Conservation (phyloP, 129 eudicot genomes). For the Chrysanthemum seticuspe region DNA sequence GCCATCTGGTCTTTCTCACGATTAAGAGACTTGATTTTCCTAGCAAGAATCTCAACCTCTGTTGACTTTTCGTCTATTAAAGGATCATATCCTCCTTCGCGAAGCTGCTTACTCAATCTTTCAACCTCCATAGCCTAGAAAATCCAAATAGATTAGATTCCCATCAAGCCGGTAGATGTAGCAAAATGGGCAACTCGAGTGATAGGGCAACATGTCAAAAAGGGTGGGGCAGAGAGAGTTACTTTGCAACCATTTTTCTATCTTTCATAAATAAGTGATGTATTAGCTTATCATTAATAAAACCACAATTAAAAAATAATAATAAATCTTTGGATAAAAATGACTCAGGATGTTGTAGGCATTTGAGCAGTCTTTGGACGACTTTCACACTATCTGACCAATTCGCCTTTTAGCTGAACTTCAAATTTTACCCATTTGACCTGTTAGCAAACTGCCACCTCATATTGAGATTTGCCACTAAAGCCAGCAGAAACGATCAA, state of each 20-base stretch:
- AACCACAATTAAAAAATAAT: neutral
- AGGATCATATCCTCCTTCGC: slow-evolving; percentile 47
- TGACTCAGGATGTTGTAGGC: neutral
- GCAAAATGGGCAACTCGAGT: neutral
- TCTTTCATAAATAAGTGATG: neutral
- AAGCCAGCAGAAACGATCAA: too few species aligned
- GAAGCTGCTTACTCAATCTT: slow-evolving; percentile 57
- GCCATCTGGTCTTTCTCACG: slow-evolving; percentile 51
- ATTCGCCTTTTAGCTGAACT: neutral
- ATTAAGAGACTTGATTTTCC: slow-evolving; percentile 43
- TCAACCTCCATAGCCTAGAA: slow-evolving; percentile 59
- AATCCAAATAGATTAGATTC: slow-evolving; percentile 20
- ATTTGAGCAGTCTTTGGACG: neutral
- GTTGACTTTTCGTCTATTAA: slow-evolving; percentile 37
- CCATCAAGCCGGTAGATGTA: neutral
- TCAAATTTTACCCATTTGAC: slow-evolving; percentile 2
- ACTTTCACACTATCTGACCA: neutral
- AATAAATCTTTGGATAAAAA: neutral
- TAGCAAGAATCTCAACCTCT: slow-evolving; percentile 40
- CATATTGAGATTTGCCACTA: neutral
- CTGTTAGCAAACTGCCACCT: neutral
- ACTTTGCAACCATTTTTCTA: neutral
- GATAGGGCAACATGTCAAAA: neutral
- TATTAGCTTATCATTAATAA: neutral
- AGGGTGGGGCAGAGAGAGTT: neutral